Percentiles rank a stretch among this genome's conserved stretches.
These are phyloP conservation scores for Lentinula guzmanii DNA, from an alignment of 768 basidiomycete genomes.

Conservation along the genomic window DNA sequence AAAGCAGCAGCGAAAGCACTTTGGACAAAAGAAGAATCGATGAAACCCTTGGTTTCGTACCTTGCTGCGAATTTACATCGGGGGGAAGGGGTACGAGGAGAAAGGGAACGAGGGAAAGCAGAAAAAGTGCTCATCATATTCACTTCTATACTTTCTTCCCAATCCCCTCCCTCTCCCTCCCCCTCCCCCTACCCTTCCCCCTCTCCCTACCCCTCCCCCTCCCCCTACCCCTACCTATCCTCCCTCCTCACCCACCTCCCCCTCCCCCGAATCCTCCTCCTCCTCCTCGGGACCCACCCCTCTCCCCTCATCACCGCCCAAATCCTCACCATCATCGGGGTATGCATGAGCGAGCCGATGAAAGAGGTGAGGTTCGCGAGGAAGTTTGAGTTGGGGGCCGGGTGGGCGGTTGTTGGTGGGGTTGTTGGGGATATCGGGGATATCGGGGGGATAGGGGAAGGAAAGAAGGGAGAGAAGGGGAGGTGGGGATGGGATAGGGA, in stretches of 20 bases:
- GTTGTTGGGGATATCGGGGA: slow-evolving; percentile 28
- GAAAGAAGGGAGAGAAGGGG: no score
- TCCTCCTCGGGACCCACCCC: slow-evolving; percentile 78
- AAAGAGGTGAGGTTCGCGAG: slow-evolving; percentile 25
- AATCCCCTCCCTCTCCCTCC: slow-evolving; percentile 56
- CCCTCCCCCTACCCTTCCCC: slow-evolving; percentile 66
- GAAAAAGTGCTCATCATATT: slow-evolving; percentile 64
- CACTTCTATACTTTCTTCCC: slow-evolving; percentile 51
- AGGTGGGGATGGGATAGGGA: slow-evolving; percentile 50
- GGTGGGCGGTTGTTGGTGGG: slow-evolving; percentile 71
- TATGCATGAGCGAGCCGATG: slow-evolving; percentile 33
- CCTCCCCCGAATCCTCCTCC: slow-evolving; percentile 68
- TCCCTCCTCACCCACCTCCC: slow-evolving; percentile 43
- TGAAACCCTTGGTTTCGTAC: slow-evolving; percentile 85
- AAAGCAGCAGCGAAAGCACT: slow-evolving; percentile 53
- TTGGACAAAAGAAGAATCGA: slow-evolving; percentile 67
- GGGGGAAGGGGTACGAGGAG: no score
- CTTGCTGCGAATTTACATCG: slow-evolving; percentile 77
- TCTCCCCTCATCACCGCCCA: slow-evolving; percentile 50
- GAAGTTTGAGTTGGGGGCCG: slow-evolving; percentile 81
- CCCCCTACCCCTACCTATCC: slow-evolving; percentile 68
- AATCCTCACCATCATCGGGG: slow-evolving; percentile 52
- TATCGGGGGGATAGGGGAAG: no score
- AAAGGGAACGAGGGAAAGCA: slow-evolving; percentile 45
- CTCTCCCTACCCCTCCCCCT: slow-evolving; percentile 49